A percentile compares a stretch with the other conserved stretches of the same genome.
phyloP scores from a whole-genome alignment of 805 yeast genomes.

The Candida glaebosa region DNA sequence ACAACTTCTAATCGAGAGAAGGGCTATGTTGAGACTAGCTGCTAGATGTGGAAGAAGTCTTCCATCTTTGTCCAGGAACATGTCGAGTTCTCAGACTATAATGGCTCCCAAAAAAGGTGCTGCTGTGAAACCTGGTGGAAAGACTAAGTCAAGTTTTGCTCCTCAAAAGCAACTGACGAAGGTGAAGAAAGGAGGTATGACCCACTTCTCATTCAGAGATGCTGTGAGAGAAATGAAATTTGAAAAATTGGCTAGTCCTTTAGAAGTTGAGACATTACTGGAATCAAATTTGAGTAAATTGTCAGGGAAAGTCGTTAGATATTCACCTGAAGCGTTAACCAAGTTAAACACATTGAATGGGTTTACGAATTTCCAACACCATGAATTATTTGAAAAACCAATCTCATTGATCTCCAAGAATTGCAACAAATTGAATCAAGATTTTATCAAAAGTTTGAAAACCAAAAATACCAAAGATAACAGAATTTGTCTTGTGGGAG shows the following conservation, averaged over 20 bases:
- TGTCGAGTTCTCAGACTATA: slow-evolving; percentile 10
- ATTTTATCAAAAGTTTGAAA: slow-evolving; percentile 35
- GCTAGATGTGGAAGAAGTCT: slow-evolving; percentile 2
- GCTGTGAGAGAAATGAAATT: slow-evolving; percentile 33
- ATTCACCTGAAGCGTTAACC: slow-evolving; percentile 37
- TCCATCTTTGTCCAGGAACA: slow-evolving; percentile 1
- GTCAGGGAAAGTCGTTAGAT: slow-evolving; percentile 25
- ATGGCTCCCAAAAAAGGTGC: slow-evolving; percentile 15
- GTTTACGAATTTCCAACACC: slow-evolving; percentile 64
- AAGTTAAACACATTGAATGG: slow-evolving; percentile 54
- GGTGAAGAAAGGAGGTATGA: slow-evolving; percentile 39
- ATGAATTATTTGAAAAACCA: slow-evolving; percentile 62
- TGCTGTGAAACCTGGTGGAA: slow-evolving; percentile 13
- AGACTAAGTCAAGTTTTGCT: slow-evolving; percentile 12
- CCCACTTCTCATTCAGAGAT: slow-evolving; percentile 35
- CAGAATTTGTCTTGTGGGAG: slow-evolving; percentile 60
- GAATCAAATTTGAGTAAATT: slow-evolving; percentile 11
- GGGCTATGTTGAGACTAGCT: slow-evolving; percentile 1
- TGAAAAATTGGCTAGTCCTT: slow-evolving; percentile 28
- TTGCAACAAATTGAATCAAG: slow-evolving; percentile 38
- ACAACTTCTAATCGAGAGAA: not conserved
- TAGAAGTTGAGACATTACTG: slow-evolving; percentile 13
- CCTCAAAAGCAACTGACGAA: slow-evolving; percentile 12
- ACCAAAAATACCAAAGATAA: slow-evolving; percentile 35
- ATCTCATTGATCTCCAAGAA: slow-evolving; percentile 53